Conservation (phyloP, 2,329 filamentous ascomycete species). For the Phyllosticta paracitricarpa region DNA sequence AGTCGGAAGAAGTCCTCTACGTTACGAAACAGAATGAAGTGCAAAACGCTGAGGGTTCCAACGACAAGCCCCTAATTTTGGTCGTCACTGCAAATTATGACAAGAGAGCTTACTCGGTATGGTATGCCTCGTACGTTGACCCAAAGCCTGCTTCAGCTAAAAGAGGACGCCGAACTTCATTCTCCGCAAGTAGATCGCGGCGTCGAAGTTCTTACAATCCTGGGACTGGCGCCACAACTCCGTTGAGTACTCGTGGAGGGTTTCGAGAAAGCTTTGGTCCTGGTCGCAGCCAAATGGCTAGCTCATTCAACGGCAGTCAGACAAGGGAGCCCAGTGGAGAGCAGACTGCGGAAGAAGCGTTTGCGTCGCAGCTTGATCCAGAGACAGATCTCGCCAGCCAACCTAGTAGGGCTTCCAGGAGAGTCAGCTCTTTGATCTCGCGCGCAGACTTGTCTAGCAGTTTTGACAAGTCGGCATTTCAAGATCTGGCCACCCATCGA, state of each 20-base stretch:
- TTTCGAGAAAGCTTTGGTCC: conserved; percentile 64
- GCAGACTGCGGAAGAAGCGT: conserved; percentile 35
- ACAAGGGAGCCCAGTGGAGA: conserved; percentile 24
- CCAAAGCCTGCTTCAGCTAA: conserved; percentile 44
- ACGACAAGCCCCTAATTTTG: conserved; percentile 48
- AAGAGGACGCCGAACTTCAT: conserved; percentile 23
- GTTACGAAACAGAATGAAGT: conserved; percentile 58
- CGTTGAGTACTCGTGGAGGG: conserved; percentile 50
- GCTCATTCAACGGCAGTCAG: conserved; percentile 24
- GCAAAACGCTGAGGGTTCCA: conserved; percentile 32
- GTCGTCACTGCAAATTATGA: conserved; percentile 74
- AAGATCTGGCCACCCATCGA: conserved; percentile 51
- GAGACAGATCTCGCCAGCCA: conserved; percentile 41
- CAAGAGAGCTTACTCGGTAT: conserved; percentile 69
- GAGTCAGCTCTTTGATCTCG: conserved; percentile 85
- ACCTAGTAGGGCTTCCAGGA: conserved; percentile 53
- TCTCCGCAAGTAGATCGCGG: conserved; percentile 38
- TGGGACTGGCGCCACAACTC: conserved; percentile 65
- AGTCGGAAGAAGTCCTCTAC: conserved; percentile 74
- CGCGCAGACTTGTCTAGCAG: conserved; percentile 78
- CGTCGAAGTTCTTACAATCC: conserved; percentile 50
- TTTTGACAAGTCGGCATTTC: conserved; percentile 71
- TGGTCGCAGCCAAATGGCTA: conserved; percentile 33
- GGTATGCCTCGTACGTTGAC: conserved; percentile 69
- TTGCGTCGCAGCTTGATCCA: conserved; percentile 41